These are phyloP conservation scores for Arabidopsis hybrid DNA, from an alignment of 441 rosid species.

Conservation along the genomic window DNA sequence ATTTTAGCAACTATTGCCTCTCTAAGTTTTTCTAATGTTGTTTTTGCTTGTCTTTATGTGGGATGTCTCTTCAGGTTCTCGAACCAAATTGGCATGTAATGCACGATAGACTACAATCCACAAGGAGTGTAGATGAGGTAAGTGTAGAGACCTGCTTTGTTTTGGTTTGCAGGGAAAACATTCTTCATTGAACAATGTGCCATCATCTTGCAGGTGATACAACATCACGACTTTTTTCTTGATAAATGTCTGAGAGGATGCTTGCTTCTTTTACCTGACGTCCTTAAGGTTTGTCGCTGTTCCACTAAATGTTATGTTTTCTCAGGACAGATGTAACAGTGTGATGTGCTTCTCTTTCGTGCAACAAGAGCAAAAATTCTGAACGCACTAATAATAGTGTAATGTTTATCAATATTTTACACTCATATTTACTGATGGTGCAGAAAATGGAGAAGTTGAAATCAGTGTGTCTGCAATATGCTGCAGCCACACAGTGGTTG, in stretches of 20 bases:
- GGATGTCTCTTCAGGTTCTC: conserved; percentile 73
- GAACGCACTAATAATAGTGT: background rate
- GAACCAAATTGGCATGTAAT: conserved; percentile 98
- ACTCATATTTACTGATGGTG: conserved; percentile 29
- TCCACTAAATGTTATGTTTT: conserved; percentile 1
- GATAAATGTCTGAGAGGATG: conserved; percentile 95
- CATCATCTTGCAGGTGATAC: conserved; percentile 75
- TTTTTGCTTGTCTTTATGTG: conserved; percentile 22
- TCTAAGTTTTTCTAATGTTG: conserved; percentile 9
- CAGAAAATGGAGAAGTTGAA: conserved; percentile 95
- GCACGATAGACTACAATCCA: conserved; percentile 76
- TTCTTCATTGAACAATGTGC: conserved; percentile 24
- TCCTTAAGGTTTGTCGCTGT: conserved; percentile 74
- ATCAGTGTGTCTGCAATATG: conserved; percentile 85
- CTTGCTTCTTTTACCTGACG: conserved; percentile 91
- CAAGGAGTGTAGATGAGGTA: conserved; percentile 94
- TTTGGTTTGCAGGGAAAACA: background rate
- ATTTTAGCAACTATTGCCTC: conserved; percentile 13
- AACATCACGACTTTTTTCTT: conserved; percentile 90
- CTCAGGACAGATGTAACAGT: background rate
- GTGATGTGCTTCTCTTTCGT: background rate
- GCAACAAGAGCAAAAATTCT: background rate
- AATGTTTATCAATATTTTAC: conserved; percentile 14
- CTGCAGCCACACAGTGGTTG: conserved; percentile 95
- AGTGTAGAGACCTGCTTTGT: conserved; percentile 17